Percentiles rank a stretch among this genome's conserved stretches.
These are phyloP conservation scores for Botrytis squamosa DNA, from an alignment of 2,329 filamentous ascomycete species.

Conservation along the genomic window DNA sequence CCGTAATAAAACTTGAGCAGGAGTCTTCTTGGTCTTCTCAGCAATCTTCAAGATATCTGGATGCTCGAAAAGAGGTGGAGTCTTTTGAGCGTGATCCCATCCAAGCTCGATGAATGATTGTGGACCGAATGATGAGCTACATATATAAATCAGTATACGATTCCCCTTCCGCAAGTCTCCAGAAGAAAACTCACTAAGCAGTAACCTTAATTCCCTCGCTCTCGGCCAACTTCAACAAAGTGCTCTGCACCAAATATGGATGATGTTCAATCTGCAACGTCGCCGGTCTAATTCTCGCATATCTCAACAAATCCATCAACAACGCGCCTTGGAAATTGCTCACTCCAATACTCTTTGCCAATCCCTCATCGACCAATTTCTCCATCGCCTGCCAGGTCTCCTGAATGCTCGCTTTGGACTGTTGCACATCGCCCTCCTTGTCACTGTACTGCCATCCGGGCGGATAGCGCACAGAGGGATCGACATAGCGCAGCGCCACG, in stretches of 20 bases:
- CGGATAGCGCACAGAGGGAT: constrained; percentile 75
- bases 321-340: constrained; percentile 80
- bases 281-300: constrained; percentile 71
- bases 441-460: constrained; percentile 73
- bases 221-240: constrained; percentile 68
- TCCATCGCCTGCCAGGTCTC: constrained; percentile 85
- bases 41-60: constrained; percentile 63
- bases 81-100: constrained; percentile 64
- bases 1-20: constrained; percentile 73
- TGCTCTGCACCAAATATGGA: constrained; percentile 77
- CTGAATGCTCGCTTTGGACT: constrained; percentile 69
- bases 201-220: constrained; percentile 71
- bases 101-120: constrained; percentile 76
- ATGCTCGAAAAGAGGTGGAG: constrained; percentile 70
- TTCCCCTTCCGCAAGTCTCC: not conserved
- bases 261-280: constrained; percentile 89
- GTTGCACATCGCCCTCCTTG: constrained; percentile 55
- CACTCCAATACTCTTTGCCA: constrained; percentile 74
- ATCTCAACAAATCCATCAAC: constrained; percentile 76
- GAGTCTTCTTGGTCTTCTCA: constrained; percentile 66
- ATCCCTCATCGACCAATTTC: constrained; percentile 63
- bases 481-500: constrained; percentile 80
- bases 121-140: constrained; percentile 71
- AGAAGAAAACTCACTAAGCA: constrained; percentile 53
- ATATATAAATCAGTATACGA: not conserved